phyloP scores from a whole-genome alignment of 192 early-diverging fungal species.

The Rhizophagus prolifer region DNA sequence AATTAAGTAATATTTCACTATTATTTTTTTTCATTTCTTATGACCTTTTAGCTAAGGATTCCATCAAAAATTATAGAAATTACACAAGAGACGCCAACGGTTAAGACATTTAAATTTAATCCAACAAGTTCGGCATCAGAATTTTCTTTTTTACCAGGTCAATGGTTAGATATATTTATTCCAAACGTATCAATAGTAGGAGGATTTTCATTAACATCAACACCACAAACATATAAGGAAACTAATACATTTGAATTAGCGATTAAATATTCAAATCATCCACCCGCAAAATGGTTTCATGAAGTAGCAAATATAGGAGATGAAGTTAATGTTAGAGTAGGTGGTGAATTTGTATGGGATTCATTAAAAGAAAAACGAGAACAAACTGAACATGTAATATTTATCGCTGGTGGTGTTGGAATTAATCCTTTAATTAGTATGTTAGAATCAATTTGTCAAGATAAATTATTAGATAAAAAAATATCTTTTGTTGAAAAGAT shows the following conservation, averaged over 20 bases:
- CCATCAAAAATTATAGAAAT: conserved; percentile 2
- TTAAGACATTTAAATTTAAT: conserved; percentile 22
- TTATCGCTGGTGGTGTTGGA: conserved; percentile 35
- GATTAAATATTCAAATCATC: conserved; percentile 29
- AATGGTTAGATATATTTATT: conserved; percentile 35
- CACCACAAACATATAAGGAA: background rate
- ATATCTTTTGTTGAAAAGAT: background rate
- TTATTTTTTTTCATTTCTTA: background rate
- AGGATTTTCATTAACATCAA: conserved; percentile 33
- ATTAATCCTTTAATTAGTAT: conserved; percentile 35
- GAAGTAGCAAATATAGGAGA: conserved; percentile 21
- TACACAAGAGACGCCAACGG: conserved; percentile 18
- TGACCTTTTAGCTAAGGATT: background rate
- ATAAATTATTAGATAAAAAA: background rate
- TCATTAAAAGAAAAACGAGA: conserved; percentile 9
- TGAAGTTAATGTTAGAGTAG: conserved; percentile 28
- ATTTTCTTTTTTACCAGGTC: conserved; percentile 32
- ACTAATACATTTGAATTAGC: conserved; percentile 26
- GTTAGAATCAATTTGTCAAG: conserved; percentile 9
- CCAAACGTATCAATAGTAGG: conserved; percentile 23
- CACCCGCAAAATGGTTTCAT: conserved; percentile 34
- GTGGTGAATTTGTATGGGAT: conserved; percentile 28
- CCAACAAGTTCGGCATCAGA: background rate
- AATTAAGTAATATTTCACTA: no score
- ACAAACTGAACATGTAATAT: background rate